Base-by-base conservation (phyloP, 352 stramenopile genomes). In the Globisporangium barbulae region DNA sequence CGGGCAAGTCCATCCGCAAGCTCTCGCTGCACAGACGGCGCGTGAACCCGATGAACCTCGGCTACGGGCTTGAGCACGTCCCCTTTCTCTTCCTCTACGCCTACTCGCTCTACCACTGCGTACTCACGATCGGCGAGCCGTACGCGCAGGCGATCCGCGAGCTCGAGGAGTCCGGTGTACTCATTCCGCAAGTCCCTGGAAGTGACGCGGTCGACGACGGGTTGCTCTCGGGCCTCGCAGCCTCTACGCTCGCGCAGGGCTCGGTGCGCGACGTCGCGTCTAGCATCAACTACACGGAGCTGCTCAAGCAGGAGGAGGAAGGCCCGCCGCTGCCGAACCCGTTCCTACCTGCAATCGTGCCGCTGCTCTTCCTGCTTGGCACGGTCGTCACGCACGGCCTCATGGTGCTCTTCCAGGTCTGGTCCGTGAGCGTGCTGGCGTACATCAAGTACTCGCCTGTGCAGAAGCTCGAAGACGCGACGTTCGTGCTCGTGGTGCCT, bases 261-360 rank as follows among this genome's bases (percentile, higher is more conserved):
- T 65, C 74, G 28, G 78, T 89, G 21, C 79, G 83, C 45, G 83
- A 93, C 25, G 69, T 78, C 52, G 41, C 76, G 10, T 61, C 76
- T 10, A 69, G 67, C 22, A 72, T 89, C 44, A 90, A 89, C 67
- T 79, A 83, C 66, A 90, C 81, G 45, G 70, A 81, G 37, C 69
- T 90, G 35, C 30, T 83, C 62, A 64, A 79, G 42, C 68, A 77
- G 53, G 76, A 89, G 17, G 74, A 86, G 54, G 80, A 89, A 5
- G 82, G 78, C 0, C 81, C 85, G 42, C 83, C 87, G 33, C 66
- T 98, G 53, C 92, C 92, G 0, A 97, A 96, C 65, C 89, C 89
- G 53, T 97, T 96, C 68, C 68, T 98, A 53, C 92, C 92, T 21
- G 89, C 73, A 12, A 97, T 97, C 59, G 86, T 94, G 61, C 88